Base-by-base conservation (phyloP, 2,329 filamentous ascomycete species). In the Fusarium vanettenii region DNA sequence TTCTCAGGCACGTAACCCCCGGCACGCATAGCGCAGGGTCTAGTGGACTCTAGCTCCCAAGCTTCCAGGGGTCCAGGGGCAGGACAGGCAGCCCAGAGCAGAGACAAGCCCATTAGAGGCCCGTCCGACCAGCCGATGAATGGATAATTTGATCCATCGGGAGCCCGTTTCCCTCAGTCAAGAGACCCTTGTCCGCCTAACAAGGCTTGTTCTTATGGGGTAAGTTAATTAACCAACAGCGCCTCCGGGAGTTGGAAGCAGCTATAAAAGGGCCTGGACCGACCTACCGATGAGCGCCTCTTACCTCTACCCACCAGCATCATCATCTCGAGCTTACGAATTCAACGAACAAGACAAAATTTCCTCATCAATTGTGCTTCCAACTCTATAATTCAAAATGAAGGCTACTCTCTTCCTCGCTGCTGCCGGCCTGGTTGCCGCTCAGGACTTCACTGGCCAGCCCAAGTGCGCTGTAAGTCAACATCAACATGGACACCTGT, bases 381-480 rank as follows among this genome's bases (percentile, higher is more conserved):
- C 33, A 52, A 55, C 14, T 59, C 27, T 43, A 41, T 45, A 29
- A 29, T 29, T 71, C 80, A 85, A 76, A 22, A 87, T 87, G 85
- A 87, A 86, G 84, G 73, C 79, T 74, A 61, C 80, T 45, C 70
- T 83, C 66, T 68, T 83, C 63, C 70, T 83, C 60, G 81, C 80
- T 67, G 74, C 77, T 43, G 80, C 79, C 59, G 79, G 83, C 78
- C 70, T 85, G 41, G 84, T 80, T 48, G 80, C 81, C 60, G 85
- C 84, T 35, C 84, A 86, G 77, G 73, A 83, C 74, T 79, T 85
- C 60, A 45, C 70, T 29, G 81, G 79, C 41, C 72, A 83, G 66
- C 82, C 85, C 56, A 20, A 75, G 6, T 87, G 85, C 73, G 84
- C 85, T 75, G 85, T 87, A 83, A 71, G 85, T 81, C 10, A 14